phyloP scores from a whole-genome alignment of 257 asterid genomes.

The Ilex aquifolium region DNA sequence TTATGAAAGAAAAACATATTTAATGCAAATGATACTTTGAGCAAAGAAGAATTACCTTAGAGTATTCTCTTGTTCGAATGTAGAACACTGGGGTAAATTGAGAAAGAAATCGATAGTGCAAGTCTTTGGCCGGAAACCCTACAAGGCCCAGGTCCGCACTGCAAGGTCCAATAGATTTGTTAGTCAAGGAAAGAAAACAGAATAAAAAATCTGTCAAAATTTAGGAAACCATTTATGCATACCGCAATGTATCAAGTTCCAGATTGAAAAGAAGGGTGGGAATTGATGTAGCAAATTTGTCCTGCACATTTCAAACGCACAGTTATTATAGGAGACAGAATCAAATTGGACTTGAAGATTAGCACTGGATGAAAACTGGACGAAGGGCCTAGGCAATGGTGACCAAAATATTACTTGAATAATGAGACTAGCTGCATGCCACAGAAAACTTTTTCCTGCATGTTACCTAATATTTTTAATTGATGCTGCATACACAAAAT shows the following conservation, averaged over 20 bases:
- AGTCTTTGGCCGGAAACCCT: constrained; percentile 80
- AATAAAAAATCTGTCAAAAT: not conserved
- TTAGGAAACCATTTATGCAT: constrained; percentile 7
- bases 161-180: constrained; percentile 22
- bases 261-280: constrained; percentile 89
- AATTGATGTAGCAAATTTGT: constrained; percentile 56
- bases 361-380: not conserved
- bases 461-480: no score
- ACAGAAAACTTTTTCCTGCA: no score
- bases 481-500: no score
- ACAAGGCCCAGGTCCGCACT: constrained; percentile 94
- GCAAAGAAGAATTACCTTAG: constrained; percentile 55
- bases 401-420: not conserved
- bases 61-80: constrained; percentile 87
- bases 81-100: constrained; percentile 76
- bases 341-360: not conserved
- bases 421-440: no score
- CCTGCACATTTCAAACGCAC: constrained; percentile 37
- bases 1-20: not conserved
- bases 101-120: constrained; percentile 85
- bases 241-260: constrained; percentile 95
- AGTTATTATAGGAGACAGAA: not conserved
- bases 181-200: constrained; percentile 12
- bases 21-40: constrained; percentile 8
- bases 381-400: not conserved